These are phyloP conservation scores for Fusarium bactridioides DNA, from an alignment of 2,329 filamentous ascomycete species.

Conservation along the genomic window DNA sequence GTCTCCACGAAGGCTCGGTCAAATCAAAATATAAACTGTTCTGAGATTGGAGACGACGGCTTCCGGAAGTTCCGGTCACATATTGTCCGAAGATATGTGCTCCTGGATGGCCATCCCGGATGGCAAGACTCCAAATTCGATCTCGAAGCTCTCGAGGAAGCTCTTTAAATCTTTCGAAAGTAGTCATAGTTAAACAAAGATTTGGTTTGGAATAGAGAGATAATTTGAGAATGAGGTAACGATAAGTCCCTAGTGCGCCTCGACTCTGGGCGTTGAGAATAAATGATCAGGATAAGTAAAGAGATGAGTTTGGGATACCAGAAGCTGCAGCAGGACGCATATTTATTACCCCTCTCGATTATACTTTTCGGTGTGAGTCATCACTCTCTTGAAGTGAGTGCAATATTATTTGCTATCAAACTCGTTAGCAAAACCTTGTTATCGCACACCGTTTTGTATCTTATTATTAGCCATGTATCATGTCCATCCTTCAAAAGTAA, in stretches of 20 bases:
- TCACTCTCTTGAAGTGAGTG: neutral
- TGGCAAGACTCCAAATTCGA: neutral
- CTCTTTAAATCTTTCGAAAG: neutral
- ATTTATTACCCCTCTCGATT: neutral
- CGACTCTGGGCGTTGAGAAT: neutral
- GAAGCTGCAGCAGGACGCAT: neutral
- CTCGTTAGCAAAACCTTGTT: too few relatives aligned
- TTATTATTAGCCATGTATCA: too few relatives aligned
- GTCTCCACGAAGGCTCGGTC: accelerated
- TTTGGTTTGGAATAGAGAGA: accelerated
- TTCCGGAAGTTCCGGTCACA: neutral
- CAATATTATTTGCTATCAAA: too few relatives aligned
- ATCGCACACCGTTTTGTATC: too few relatives aligned
- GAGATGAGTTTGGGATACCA: neutral
- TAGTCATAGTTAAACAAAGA: neutral
- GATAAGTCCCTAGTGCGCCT: neutral
- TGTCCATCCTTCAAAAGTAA: too few relatives aligned
- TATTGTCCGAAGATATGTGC: neutral
- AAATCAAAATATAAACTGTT: accelerated
- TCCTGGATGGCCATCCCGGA: neutral
- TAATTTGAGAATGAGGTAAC: neutral
- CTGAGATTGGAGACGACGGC: neutral
- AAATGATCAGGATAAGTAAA: neutral
- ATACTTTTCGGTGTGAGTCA: neutral
- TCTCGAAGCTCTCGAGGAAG: neutral